phyloP scores from a whole-genome alignment of 805 yeast species.

The Peterozyma xylosa region DNA sequence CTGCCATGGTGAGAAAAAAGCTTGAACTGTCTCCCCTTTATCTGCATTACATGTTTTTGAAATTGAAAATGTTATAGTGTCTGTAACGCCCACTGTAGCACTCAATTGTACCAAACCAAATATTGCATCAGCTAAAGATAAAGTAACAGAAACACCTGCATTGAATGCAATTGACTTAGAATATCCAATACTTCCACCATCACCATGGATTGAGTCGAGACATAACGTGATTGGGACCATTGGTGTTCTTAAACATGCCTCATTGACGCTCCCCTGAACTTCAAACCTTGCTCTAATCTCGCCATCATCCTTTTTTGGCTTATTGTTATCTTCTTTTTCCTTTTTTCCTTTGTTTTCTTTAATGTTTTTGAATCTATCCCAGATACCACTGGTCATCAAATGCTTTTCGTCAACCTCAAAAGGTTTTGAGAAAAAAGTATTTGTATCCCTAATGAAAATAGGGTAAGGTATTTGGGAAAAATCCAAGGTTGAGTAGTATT shows the following conservation, averaged over 20 bases:
- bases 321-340: neutral
- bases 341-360: neutral
- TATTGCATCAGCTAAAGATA: slow-evolving; percentile 1
- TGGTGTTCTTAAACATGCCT: slow-evolving; percentile 1
- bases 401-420: neutral
- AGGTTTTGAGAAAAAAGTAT: neutral
- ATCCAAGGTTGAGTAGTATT: neutral
- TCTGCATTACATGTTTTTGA: slow-evolving; percentile 3
- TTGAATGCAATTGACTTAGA: neutral
- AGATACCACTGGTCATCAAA: neutral
- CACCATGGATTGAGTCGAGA: slow-evolving; percentile 3
- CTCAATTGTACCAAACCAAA: neutral
- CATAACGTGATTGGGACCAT: slow-evolving; percentile 5
- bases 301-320: neutral
- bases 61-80: slow-evolving; percentile 1
- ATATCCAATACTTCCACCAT: slow-evolving; percentile 5
- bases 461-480: neutral
- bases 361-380: neutral
- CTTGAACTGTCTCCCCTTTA: slow-evolving; percentile 7
- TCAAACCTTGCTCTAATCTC: neutral
- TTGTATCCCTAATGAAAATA: neutral
- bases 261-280: neutral
- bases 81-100: neutral
- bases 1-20: slow-evolving; percentile 6
- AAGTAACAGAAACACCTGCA: slow-evolving; percentile 1